phyloP scores from a whole-genome alignment of 2,329 filamentous ascomycete species.

The Conoideocrella luteorostrata region DNA sequence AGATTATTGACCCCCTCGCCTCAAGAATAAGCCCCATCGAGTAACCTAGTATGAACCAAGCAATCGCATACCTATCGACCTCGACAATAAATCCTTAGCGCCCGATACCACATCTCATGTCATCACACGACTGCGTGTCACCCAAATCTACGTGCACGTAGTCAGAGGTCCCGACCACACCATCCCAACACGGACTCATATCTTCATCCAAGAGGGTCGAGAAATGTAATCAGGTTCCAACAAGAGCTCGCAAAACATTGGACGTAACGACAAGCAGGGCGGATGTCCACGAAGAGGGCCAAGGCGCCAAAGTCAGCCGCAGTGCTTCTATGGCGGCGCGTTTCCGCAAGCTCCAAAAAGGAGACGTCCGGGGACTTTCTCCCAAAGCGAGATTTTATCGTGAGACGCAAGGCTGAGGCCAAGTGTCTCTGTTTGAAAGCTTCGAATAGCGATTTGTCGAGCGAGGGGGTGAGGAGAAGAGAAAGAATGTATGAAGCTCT shows the following conservation, averaged over 20 bases:
- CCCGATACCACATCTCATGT: slow-evolving; percentile 32
- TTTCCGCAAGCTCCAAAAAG: slow-evolving; percentile 66
- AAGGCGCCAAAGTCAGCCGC: slow-evolving; percentile 72
- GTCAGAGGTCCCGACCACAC: slow-evolving; percentile 11
- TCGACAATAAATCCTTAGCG: slow-evolving; percentile 75
- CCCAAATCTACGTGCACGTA: slow-evolving; percentile 20
- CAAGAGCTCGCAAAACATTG: slow-evolving; percentile 12
- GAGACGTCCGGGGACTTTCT: slow-evolving; percentile 99
- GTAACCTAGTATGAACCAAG: slow-evolving; percentile 65
- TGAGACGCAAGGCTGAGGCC: slow-evolving; percentile 24
- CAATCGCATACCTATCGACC: slow-evolving; percentile 99
- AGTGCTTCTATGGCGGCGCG: slow-evolving; percentile 99
- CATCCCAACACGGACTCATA: slow-evolving; percentile 63
- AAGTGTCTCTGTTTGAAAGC: slow-evolving; percentile 77
- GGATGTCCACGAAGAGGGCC: slow-evolving; percentile 36
- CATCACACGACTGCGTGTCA: slow-evolving; percentile 45
- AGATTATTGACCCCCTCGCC: slow-evolving; percentile 65
- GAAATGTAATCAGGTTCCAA: slow-evolving; percentile 27
- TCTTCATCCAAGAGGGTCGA: slow-evolving; percentile 69
- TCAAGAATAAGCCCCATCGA: slow-evolving; percentile 99
- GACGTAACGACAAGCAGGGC: slow-evolving; percentile 42
- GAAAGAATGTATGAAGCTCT: slow-evolving; percentile 17
- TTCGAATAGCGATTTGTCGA: slow-evolving; percentile 99
- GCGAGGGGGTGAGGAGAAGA: slow-evolving; percentile 63
- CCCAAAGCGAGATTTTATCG: slow-evolving; percentile 68